phyloP scores from a whole-genome alignment of 2,329 filamentous ascomycete genomes.

The Sphaerulina musiva region DNA sequence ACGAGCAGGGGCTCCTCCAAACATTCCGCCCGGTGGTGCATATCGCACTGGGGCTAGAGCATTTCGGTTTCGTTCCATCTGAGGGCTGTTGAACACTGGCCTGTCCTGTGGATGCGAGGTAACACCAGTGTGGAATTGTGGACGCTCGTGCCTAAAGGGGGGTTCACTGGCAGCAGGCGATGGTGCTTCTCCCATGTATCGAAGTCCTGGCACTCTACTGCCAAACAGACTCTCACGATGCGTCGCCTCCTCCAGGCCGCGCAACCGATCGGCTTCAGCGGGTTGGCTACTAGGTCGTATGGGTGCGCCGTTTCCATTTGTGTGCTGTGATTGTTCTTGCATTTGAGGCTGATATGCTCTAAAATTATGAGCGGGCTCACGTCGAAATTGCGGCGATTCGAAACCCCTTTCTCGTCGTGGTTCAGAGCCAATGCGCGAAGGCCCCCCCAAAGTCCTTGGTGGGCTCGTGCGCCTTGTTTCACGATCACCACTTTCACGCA shows the following conservation, averaged over 20 bases:
- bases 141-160: slow-evolving; percentile 21
- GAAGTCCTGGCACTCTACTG: slow-evolving; percentile 21
- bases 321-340: slow-evolving; percentile 21
- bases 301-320: slow-evolving; percentile 22
- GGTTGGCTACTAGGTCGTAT: slow-evolving; percentile 35
- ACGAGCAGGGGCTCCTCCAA: slow-evolving; percentile 25
- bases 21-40: slow-evolving; percentile 18
- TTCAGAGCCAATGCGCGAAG: slow-evolving; percentile 24
- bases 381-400: slow-evolving; percentile 28
- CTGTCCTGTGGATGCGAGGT: slow-evolving; percentile 28
- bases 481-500: slow-evolving; percentile 30
- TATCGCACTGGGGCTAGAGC: slow-evolving; percentile 20
- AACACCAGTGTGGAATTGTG: slow-evolving; percentile 22
- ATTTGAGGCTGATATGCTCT: slow-evolving; percentile 25
- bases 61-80: slow-evolving; percentile 24
- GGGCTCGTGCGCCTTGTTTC: slow-evolving; percentile 26
- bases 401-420: slow-evolving; percentile 29
- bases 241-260: slow-evolving; percentile 22
- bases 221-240: slow-evolving; percentile 24
- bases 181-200: slow-evolving; percentile 25
- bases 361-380: slow-evolving; percentile 30
- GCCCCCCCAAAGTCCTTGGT: slow-evolving; percentile 24
- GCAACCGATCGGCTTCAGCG: slow-evolving; percentile 20
- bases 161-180: slow-evolving; percentile 16
- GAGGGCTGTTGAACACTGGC: slow-evolving; percentile 25